Base-by-base conservation (phyloP, 73 alveolate species). In the Blepharisma stoltei region DNA sequence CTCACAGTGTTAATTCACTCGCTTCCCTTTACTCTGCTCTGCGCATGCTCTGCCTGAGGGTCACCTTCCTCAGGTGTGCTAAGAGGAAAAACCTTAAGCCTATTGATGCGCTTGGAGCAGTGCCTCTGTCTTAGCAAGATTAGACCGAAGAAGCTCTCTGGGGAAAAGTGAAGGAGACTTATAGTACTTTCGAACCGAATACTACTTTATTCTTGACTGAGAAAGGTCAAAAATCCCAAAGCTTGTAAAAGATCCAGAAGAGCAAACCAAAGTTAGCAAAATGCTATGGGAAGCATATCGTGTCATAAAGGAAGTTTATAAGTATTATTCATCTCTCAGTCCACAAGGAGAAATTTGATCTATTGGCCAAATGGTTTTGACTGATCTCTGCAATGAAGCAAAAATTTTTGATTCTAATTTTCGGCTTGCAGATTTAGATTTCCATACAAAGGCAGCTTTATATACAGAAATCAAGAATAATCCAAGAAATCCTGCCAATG, bases 191-290 rank as follows among this genome's bases (percentile, higher is more conserved):
- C 81, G 85, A 75, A 41, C 14, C 27, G 47, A 41, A 32, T 77
- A 83, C 70, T n/a, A n/a, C n/a, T n/a, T n/a, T n/a, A n/a, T n/a
- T n/a, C n/a, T 75, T 75, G 98, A 93, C 78, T 93, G 98, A 52
- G 53, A 14, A 53, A 21, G 9, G 8, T 86, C 81, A 67, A 89
- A 67, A 81, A 81, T 81, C 45, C 70, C 55, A 76, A 81, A 9
- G 54, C 50, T 76, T 81, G 54, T 81, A 76, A 81, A 54, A 54
- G 86, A 45, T 70, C 81, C 50, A 27, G 50, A 55, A 71, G 86
- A 27, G 77, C 82, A 4, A 23, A 70, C 81, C 9, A 54, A 78
- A 37, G 45, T 82, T 48, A 91, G 78, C 52, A 70, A 65, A 41
- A 85, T 47, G 50, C 71, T 91, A 18, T 84, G 84, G 67, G 44